These are phyloP conservation scores for Wickerhamiella occidentalis DNA, from an alignment of 805 yeast genomes.

Conservation along the genomic window DNA sequence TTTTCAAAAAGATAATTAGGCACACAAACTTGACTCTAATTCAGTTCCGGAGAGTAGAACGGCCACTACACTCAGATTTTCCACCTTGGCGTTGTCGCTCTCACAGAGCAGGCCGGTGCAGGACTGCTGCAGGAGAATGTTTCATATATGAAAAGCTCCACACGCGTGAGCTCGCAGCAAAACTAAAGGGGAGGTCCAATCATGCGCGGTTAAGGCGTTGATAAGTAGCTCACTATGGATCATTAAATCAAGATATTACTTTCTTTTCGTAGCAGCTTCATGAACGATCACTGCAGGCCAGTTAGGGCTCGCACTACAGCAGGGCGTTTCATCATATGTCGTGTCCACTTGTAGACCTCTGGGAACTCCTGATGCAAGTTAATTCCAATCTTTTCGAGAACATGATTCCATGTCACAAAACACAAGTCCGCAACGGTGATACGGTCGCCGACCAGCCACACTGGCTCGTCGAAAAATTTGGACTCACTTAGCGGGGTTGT, in stretches of 20 bases:
- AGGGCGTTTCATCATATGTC: slow-evolving; percentile 89
- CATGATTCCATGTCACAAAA: slow-evolving; percentile 95
- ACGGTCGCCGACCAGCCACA: slow-evolving; percentile 85
- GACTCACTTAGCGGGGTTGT: slow-evolving; percentile 77
- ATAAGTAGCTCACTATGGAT: neutral
- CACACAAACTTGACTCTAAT: too few species aligned
- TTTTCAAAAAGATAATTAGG: too few species aligned
- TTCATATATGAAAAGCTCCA: neutral
- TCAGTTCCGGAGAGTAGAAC: too few species aligned
- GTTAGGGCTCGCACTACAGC: slow-evolving; percentile 79
- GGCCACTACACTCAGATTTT: neutral
- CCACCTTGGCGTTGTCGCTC: neutral
- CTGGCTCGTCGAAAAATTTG: slow-evolving; percentile 81
- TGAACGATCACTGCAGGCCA: slow-evolving; percentile 30
- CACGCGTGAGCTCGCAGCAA: neutral
- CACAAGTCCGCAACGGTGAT: slow-evolving; percentile 77
- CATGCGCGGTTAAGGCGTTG: neutral
- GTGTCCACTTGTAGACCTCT: slow-evolving; percentile 93
- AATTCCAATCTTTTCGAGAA: slow-evolving; percentile 84
- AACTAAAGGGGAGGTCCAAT: neutral
- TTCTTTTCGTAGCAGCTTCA: neutral
- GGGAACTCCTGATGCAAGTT: slow-evolving; percentile 80
- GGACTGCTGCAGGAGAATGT: slow-evolving; percentile 4
- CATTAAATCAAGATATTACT: neutral
- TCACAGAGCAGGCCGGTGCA: neutral